Evolutionary conservation across 1,284 basidiomycete genomes (phyloP).

Genomic region (Xerocomus minutiporus): DNA sequence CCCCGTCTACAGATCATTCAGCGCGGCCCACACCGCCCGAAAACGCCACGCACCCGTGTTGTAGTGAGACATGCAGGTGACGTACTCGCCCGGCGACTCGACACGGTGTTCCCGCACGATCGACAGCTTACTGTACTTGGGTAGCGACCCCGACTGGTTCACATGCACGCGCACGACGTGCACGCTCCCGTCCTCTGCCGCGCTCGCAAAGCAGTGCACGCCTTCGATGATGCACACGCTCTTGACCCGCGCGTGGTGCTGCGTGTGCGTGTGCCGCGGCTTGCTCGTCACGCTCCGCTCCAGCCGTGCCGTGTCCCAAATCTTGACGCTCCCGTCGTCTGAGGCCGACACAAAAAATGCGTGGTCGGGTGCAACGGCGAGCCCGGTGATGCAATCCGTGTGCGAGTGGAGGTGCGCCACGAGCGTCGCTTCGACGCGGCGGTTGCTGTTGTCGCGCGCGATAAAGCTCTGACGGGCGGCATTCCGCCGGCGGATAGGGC

Average conservation of each 20-base stretch:
- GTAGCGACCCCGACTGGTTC: slow-evolving; percentile 52
- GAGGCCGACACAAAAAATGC: slow-evolving; percentile 90
- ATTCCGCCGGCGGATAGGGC: slow-evolving; percentile 71
- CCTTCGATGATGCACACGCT: slow-evolving; percentile 79
- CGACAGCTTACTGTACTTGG: slow-evolving; percentile 78
- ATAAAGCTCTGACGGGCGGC: slow-evolving; percentile 61
- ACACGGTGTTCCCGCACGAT: slow-evolving; percentile 71
- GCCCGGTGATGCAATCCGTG: slow-evolving; percentile 69
- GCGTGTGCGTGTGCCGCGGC: slow-evolving; percentile 70
- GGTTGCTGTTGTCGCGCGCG: slow-evolving; percentile 38
- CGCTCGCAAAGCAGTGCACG: slow-evolving; percentile 85
- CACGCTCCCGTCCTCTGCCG: slow-evolving; percentile 80
- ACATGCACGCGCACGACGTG: slow-evolving; percentile 81
- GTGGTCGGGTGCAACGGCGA: slow-evolving; percentile 91
- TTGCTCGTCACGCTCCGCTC: slow-evolving; percentile 75
- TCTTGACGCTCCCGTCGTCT: slow-evolving; percentile 78
- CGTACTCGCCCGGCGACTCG: slow-evolving; percentile 67
- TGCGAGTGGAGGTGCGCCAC: slow-evolving; percentile 87
- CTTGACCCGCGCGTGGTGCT: slow-evolving; percentile 78
- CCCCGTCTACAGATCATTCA: slow-evolving; percentile 42
- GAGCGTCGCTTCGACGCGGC: slow-evolving; percentile 69
- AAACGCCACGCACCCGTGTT: slow-evolving; percentile 53
- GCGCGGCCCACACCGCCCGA: neutral
- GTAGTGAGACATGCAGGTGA: slow-evolving; percentile 74
- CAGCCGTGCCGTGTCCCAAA: slow-evolving; percentile 78